These are phyloP conservation scores for Acanthamoeba triangularis DNA, from an alignment of 208 protist species.

Conservation along the genomic window DNA sequence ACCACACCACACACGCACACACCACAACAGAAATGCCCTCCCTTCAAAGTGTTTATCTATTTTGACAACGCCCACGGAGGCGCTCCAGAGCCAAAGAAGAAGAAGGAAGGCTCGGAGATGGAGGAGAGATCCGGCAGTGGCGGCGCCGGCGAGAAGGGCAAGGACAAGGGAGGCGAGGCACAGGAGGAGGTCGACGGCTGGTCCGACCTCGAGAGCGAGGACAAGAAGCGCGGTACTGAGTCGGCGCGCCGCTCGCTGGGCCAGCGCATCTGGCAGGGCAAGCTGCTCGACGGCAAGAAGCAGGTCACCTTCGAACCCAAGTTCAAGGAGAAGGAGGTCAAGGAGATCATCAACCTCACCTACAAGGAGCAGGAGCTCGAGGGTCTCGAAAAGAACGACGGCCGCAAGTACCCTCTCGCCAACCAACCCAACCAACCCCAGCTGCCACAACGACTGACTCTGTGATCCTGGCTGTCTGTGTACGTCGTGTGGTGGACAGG, in stretches of 20 bases:
- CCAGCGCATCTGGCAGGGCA: neutral
- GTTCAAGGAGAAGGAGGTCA: conserved; percentile 63
- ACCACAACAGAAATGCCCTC: neutral
- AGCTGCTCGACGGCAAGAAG: conserved; percentile 44
- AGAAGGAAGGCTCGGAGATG: conserved; percentile 1
- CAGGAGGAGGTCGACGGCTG: conserved; percentile 16
- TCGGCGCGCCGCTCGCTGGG: neutral
- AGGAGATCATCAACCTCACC: conserved; percentile 25
- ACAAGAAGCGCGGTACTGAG: neutral
- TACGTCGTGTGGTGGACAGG: neutral
- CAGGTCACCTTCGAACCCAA: conserved; percentile 15
- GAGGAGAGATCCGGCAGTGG: neutral
- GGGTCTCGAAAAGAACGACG: neutral
- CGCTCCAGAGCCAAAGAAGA: neutral
- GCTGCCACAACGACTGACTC: no score
- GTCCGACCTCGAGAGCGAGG: conserved; percentile 49
- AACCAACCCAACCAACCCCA: neutral
- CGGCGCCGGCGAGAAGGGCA: neutral
- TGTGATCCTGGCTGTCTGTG: no score
- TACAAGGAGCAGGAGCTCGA: conserved; percentile 8
- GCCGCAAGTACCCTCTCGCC: conserved; percentile 40
- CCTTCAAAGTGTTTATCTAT: neutral
- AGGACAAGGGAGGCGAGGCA: neutral
- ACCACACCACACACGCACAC: no score
- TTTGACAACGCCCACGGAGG: conserved; percentile 1